Percentiles rank a stretch among this genome's conserved stretches.
These are phyloP conservation scores for Talaromyces piceae DNA, from an alignment of 2,329 filamentous ascomycete genomes.

Conservation along the genomic window DNA sequence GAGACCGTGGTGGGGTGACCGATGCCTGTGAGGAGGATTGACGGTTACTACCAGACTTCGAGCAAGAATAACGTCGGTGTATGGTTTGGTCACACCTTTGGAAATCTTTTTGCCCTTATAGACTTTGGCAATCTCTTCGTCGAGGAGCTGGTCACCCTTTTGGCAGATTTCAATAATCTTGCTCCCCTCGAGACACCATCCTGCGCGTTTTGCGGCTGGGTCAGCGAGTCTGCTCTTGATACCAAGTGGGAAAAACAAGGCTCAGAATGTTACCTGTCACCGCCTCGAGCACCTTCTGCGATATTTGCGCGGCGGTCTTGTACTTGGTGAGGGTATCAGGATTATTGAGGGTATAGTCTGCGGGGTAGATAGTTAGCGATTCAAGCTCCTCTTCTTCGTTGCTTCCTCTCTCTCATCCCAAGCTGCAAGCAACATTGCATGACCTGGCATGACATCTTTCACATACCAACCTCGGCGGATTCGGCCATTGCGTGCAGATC, in stretches of 20 bases:
- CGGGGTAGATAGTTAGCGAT: slow-evolving; percentile 2
- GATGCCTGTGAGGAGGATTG: slow-evolving; percentile 56
- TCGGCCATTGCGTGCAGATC: slow-evolving; percentile 31
- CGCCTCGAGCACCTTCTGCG: slow-evolving; percentile 86
- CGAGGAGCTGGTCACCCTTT: slow-evolving; percentile 88
- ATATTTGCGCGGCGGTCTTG: slow-evolving; percentile 92
- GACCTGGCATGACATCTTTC: slow-evolving; percentile 6
- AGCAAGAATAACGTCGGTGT: slow-evolving; percentile 13
- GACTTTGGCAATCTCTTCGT: slow-evolving; percentile 89
- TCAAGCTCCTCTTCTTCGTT: not conserved
- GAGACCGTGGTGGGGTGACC: slow-evolving; percentile 93
- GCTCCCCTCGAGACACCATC: slow-evolving; percentile 69
- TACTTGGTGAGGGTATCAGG: slow-evolving; percentile 97
- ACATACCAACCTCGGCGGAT: slow-evolving; percentile 37
- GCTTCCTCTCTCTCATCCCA: too few relatives aligned
- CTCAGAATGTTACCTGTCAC: slow-evolving; percentile 52
- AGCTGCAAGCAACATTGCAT: too few relatives aligned
- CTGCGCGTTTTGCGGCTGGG: slow-evolving; percentile 25
- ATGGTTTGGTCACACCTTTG: slow-evolving; percentile 62
- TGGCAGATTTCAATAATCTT: slow-evolving; percentile 94
- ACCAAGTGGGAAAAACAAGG: not conserved
- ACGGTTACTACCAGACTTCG: slow-evolving; percentile 15
- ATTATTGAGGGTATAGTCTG: slow-evolving; percentile 85
- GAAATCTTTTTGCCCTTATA: slow-evolving; percentile 96
- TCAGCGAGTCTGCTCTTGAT: not conserved